Base-by-base conservation (phyloP, 768 basidiomycete species). In the Mycena olivaceomarginata region DNA sequence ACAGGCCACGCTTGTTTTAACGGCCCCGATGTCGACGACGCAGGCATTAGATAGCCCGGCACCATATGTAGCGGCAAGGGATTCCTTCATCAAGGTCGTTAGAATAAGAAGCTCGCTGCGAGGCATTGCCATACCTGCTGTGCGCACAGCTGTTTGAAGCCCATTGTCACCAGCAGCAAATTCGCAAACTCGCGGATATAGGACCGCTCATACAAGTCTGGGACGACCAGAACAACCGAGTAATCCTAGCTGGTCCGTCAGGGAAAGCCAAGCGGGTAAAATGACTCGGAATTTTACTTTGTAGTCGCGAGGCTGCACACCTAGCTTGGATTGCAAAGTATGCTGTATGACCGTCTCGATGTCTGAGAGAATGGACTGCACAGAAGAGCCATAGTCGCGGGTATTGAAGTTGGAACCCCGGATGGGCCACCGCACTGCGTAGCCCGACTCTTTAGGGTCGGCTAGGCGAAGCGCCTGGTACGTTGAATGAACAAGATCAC, bases 1-100 rank as follows among this genome's bases (percentile, higher is more conserved):
- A 82, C 98, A 99, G 0, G 97, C 93, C 56, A 99, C 92, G 75
- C 92, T 96, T 2, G 96, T 97, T 71, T 90, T 92, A 18, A 88
- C 90, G 15, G 98, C 95, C 4, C 98, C 98, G 67, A 99, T 94
- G 83, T 99, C 97, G 46, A 99, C 95, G 6, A 99, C 96, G 81
- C 98, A 99, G 13, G 98, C 98, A 81, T 93, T 95, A 0, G 96
- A 96, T 67, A 99, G 93, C 9, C 98, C 98, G 9, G 98, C 97
- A 25, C 98, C 98, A 83, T 98, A 99, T 0, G 97, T 97, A 5
- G 98, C 97, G 45, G 96, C 95, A 53, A 98, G 88, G 5, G 97
- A 95, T 89, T 98, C 98, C 96, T 98, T 77, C 18, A 74, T 5
- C 57, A 18, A 76, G 4, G 51, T 46, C 48, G 45, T 57, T 31